A percentile compares a stretch with the other conserved stretches of the same genome.
phyloP scores from a whole-genome alignment of 352 stramenopile species.

The Paralagenidium karlingii region DNA sequence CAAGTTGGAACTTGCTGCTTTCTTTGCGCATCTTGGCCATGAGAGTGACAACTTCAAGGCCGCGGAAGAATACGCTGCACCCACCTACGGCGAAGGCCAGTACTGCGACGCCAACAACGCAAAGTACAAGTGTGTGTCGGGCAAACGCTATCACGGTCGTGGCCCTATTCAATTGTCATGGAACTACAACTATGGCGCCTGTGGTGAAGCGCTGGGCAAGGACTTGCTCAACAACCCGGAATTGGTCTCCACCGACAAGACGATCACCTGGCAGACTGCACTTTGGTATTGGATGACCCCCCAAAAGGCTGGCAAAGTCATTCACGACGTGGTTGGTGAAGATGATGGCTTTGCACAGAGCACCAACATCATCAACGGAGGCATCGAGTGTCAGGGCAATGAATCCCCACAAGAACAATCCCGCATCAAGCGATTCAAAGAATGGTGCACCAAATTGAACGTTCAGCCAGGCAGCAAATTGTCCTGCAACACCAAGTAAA shows the following conservation, averaged over 20 bases:
- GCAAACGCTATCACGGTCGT: conserved; percentile 8
- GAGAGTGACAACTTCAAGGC: conserved; percentile 8
- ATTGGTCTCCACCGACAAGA: conserved; percentile 4
- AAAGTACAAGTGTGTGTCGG: conserved; percentile 3
- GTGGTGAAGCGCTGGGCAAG: conserved; percentile 1
- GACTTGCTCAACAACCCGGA: conserved; percentile 8
- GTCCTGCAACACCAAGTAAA: conserved; percentile 2
- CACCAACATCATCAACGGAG: conserved; percentile 9
- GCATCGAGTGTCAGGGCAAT: conserved; percentile 7
- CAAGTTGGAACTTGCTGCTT: conserved; percentile 8
- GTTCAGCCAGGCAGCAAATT: conserved; percentile 3
- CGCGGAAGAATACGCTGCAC: conserved; percentile 4
- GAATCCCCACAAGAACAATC: conserved; percentile 1
- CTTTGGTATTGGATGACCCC: conserved; percentile 10
- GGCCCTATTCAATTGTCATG: conserved; percentile 10
- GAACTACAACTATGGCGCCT: conserved; percentile 13
- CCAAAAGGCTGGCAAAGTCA: conserved; percentile 1
- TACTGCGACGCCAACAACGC: conserved; percentile 6
- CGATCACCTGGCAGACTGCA: conserved; percentile 8
- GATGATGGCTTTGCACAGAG: conserved; percentile 6
- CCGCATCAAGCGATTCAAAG: conserved; percentile 1
- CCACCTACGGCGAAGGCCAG: conserved; percentile 1
- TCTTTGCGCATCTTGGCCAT: conserved; percentile 8
- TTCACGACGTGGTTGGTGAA: conserved; percentile 5
- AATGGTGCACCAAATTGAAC: conserved; percentile 1